Evolutionary conservation across 1,139 yeast species (phyloP), one percentile per base, ranked within the genome.

Genomic region (Pichia sp.): DNA sequence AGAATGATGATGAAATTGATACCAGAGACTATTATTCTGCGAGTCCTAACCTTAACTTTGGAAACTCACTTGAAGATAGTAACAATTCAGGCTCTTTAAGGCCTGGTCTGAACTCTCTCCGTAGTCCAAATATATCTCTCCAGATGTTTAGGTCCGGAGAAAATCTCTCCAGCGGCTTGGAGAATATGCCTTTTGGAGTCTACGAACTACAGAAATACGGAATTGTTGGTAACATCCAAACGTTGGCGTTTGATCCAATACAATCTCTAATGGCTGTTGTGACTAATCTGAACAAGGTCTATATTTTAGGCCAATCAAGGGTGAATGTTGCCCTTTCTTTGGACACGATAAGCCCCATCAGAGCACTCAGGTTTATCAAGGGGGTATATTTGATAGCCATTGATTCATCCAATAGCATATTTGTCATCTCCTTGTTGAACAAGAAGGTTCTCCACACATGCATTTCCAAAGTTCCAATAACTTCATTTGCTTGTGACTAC

Each of bases 241-340:
- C 84, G 0, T 59, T 78, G 29, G 94, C 94, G 0, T 84, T 69
- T 57, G 97, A 91, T 56, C 94, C 94, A 1, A 79, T 85, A 1
- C 98, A 91, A 55, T 77, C 94, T 33, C 66, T 91, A 29, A 59
- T 87, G 47, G 97, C 96, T 0, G 63, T 86, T 0, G 80, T 93
- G 4, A 86, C 96, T 1, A 74, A 68, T 29, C 56, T 60, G 11
- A 85, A 87, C 31, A 76, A 75, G 34, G 69, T 91, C 16, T 77
- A 85, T 48, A 81, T 91, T 5, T 80, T 77, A 51, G 98, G 98
- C 2, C 91, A 83, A 53, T 77, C 79, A 34, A 75, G 82, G 35
- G 95, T 88, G 8, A 86, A 83, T 45, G 85, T 77, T 8, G 77
- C 74, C 5, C 72, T 87, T 50, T 69, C 69, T 28, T 55, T 76